A percentile compares a stretch with the other conserved stretches of the same genome.
Conservation (phyloP, 176 grass and related monocot genomes). For the Tillandsia leiboldiana region DNA sequence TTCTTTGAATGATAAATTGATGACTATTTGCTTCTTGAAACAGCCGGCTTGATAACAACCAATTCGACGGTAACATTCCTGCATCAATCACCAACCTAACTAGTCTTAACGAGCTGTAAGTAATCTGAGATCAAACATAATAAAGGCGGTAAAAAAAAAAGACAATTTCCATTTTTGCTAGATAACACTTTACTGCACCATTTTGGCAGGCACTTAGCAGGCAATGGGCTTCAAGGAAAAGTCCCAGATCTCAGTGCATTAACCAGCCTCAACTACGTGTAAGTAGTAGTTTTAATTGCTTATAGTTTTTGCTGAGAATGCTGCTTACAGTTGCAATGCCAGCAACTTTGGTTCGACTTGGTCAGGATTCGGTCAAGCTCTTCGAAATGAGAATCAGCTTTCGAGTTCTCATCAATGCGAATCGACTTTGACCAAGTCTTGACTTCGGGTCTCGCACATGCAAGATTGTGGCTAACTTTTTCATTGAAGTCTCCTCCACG, state of each 20-base stretch:
- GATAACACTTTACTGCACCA: too few species aligned
- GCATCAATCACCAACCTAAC: slow-evolving; percentile 36
- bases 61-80: slow-evolving; percentile 45
- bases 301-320: background rate
- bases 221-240: slow-evolving; percentile 22
- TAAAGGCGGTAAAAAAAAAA: too few species aligned
- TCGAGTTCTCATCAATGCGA: too few species aligned
- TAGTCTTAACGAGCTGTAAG: slow-evolving; percentile 59
- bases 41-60: slow-evolving; percentile 66
- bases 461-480: too few species aligned
- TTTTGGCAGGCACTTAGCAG: slow-evolving; percentile 46
- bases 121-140: slow-evolving; percentile 19
- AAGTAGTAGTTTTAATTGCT: slow-evolving; percentile 24
- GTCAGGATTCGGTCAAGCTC: too few species aligned
- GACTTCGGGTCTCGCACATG: too few species aligned
- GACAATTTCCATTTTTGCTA: too few species aligned
- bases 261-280: slow-evolving; percentile 38
- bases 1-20: background rate
- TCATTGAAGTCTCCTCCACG: too few species aligned
- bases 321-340: too few species aligned
- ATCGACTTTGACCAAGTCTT: too few species aligned
- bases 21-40: slow-evolving; percentile 20
- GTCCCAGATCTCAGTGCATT: slow-evolving; percentile 47
- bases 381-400: too few species aligned
- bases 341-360: too few species aligned